Evolutionary conservation across 352 stramenopile genomes (phyloP).

Genomic region (Phytophthora fragariae): DNA sequence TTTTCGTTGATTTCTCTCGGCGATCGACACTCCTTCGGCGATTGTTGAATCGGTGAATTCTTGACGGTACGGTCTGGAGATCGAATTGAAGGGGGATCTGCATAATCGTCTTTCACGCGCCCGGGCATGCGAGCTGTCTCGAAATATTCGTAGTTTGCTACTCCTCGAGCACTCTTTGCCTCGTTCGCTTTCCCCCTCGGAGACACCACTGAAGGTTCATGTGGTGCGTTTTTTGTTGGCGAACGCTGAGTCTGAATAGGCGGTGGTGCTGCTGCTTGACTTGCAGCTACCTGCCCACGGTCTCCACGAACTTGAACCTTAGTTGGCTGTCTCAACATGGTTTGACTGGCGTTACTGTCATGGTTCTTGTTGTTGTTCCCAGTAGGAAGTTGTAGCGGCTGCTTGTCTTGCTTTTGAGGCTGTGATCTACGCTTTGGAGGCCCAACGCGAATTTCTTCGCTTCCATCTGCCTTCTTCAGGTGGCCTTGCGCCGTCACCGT

Average conservation of each 20-base stretch:
- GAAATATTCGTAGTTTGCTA: conserved; percentile 26
- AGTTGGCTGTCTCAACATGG: conserved; percentile 31
- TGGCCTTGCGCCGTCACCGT: conserved; percentile 83
- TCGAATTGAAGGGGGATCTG: conserved; percentile 24
- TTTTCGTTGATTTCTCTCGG: conserved; percentile 69
- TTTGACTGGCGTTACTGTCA: conserved; percentile 19
- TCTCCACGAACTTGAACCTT: conserved; percentile 27
- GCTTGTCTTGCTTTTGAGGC: conserved; percentile 21
- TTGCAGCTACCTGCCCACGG: background rate
- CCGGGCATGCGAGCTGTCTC: conserved; percentile 37
- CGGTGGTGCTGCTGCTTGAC: conserved; percentile 13
- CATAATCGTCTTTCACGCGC: conserved; percentile 44
- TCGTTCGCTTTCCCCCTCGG: conserved; percentile 23
- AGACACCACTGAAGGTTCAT: conserved; percentile 23
- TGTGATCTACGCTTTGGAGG: conserved; percentile 60
- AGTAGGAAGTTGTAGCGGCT: conserved; percentile 6
- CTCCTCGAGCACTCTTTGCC: conserved; percentile 24
- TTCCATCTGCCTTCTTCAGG: conserved; percentile 80
- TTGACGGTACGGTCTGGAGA: conserved; percentile 17
- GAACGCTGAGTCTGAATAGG: conserved; percentile 25
- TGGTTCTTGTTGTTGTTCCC: conserved; percentile 29
- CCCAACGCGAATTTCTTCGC: conserved; percentile 82
- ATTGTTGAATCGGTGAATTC: conserved; percentile 5
- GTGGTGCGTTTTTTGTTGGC: background rate
- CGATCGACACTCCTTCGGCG: conserved; percentile 46